Conservation (phyloP, 805 yeast genomes). For the Saccharomycopsis capsularis region DNA sequence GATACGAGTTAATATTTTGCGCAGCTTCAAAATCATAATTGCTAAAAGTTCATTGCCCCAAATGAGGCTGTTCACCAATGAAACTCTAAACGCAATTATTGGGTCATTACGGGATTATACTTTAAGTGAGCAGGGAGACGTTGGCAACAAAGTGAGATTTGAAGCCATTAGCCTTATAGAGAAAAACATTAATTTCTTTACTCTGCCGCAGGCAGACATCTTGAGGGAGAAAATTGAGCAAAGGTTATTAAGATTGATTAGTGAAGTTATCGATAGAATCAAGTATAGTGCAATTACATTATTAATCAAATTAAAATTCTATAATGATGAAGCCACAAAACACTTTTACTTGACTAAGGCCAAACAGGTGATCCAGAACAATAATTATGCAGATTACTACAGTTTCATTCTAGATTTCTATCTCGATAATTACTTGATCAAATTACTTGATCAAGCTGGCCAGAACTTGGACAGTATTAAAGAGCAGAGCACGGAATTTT, state of each 20-base stretch:
- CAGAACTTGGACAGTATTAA: background rate
- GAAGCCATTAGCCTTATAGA: conserved; percentile 40
- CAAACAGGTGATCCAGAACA: background rate
- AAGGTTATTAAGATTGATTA: conserved; percentile 47
- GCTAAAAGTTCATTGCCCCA: background rate
- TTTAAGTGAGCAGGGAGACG: conserved; percentile 77
- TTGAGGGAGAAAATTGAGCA: conserved; percentile 23
- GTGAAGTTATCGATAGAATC: conserved; percentile 56
- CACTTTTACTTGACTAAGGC: conserved; percentile 3
- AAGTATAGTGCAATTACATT: conserved; percentile 35
- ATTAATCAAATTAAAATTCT: conserved; percentile 26
- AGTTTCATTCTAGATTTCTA: conserved; percentile 15
- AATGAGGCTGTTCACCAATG: too few relatives aligned
- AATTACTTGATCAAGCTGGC: conserved; percentile 23
- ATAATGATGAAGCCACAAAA: background rate
- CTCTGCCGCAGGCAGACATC: too few relatives aligned
- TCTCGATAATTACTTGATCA: conserved; percentile 27
- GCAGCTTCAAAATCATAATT: background rate
- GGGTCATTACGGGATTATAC: conserved; percentile 68
- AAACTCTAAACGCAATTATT: conserved; percentile 23
- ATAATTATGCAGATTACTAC: conserved; percentile 14
- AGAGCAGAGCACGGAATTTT: conserved; percentile 32
- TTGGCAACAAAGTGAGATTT: conserved; percentile 69
- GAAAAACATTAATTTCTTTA: conserved; percentile 25
- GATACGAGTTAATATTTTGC: conserved; percentile 22